Base-by-base conservation (phyloP, 257 asterid genomes). In the Linderniella brevidens region DNA sequence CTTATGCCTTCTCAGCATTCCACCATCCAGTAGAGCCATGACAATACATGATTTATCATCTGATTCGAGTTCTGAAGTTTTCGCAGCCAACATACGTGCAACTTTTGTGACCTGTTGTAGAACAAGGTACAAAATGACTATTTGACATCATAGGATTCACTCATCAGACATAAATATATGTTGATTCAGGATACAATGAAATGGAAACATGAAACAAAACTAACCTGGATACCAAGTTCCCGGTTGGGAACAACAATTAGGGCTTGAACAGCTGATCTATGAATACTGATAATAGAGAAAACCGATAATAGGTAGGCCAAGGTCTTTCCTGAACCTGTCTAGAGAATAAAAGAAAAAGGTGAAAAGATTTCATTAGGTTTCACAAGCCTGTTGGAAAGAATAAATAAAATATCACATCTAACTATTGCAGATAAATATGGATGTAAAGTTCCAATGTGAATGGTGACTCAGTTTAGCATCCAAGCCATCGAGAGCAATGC, bases 241-340 rank as follows among this genome's bases (percentile, higher is more conserved):
- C 96, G 66, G 0, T 90, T 88, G 54, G 96, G 98, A 38, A 88
- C 87, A 46, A 84, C 84, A 18, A 88, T 75, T 62, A 84, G 64
- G 44, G 96, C 96, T 68, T 88, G 98, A 54, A 88, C 85, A 9
- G 82, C 68, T 11, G 90, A 78, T 66, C 86, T 74, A 53, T 78
- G 76, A 44, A 77, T 63, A 56, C 78, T 64, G 59, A 84, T 60
- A 40, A 60, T 73, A 15, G 98, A 78, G 60, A 80, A 73, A 49
- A 84, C 61, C 69, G 67, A 70, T 37, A 88, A 79, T 37, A 88
- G 68, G 65, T 84, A 88, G 8, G 94, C 96, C 49, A 88, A 69
- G 37, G 98, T 88, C 71, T 84, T 88, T 54, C 96, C 98, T 43
- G 98, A 88, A 72, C 98, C 96, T 74, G 98, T 88, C 98, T 84